Base-by-base conservation (phyloP, 2,329 filamentous ascomycete genomes). In the Huntiella decipiens region DNA sequence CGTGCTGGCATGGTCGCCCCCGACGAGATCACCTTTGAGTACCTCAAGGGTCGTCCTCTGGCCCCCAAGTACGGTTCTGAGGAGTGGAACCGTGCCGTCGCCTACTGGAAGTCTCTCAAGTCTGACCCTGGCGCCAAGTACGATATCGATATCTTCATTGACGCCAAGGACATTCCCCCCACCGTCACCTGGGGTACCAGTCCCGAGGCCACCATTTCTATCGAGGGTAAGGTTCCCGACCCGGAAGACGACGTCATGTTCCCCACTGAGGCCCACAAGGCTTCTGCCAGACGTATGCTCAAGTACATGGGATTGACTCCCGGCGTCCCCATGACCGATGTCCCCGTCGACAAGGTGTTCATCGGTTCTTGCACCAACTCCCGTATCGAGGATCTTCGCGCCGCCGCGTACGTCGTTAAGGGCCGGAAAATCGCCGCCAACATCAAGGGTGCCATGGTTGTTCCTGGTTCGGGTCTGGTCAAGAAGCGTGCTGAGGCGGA, bases 341-440 rank as follows among this genome's bases (percentile, higher is more conserved):
- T 98, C 53, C 64, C 70, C 22, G 65, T 96, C 45, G 91, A 98
- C 71, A 96, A 96, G 70, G 78, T 96, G 53, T 98, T 96, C 61
- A 95, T 96, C 55, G 91, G 91, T 39, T 94, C 86, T 8, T 98
- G 91, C 73, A 98, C 91, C 34, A 98, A 98, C 61, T 84, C 88
- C 11, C 77, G 91, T 57, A 95, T 98, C 52, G 91, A 96, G 64
- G 91, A 98, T 68, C 68, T 98, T 53, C 77, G 88, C 36, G 82
- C 82, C 28, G 91, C 88, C 7, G 85, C 91, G 36, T 71, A 77
- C 50, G 75, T 98, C 35, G 82, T 95, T 51, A 76, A 87, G 60
- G 91, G 88, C 56, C 82, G 77, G 64, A 88, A 85, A 66, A 67
- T 94, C 53, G 88, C 91, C 1, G 58, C 74, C 34, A 96, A 94